phyloP scores from a whole-genome alignment of 2,329 filamentous ascomycete genomes.

The Cladosporium austrohemisphaericum region DNA sequence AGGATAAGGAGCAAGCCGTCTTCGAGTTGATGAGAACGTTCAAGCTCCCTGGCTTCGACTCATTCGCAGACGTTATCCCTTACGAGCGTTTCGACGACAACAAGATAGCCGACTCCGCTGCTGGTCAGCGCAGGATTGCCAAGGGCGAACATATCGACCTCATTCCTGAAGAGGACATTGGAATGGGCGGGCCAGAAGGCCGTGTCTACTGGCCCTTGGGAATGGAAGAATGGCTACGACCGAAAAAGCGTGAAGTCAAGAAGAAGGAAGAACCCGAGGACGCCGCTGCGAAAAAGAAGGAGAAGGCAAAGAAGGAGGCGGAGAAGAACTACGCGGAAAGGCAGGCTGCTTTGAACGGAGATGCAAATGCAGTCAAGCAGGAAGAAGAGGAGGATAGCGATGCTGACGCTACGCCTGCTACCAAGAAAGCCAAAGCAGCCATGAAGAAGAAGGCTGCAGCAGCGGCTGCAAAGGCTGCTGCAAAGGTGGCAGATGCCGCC shows the following conservation, averaged over 20 bases:
- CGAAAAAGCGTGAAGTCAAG: slow-evolving; percentile 68
- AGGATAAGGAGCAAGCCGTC: slow-evolving; percentile 95
- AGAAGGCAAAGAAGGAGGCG: slow-evolving; percentile 34
- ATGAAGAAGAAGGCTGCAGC: slow-evolving; percentile 26
- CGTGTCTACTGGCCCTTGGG: slow-evolving; percentile 88
- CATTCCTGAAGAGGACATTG: slow-evolving; percentile 65
- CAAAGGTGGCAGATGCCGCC: slow-evolving; percentile 18
- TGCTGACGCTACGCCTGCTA: slow-evolving; percentile 35
- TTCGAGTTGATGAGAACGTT: slow-evolving; percentile 90
- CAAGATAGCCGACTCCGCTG: slow-evolving; percentile 37
- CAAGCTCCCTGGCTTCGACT: slow-evolving; percentile 74
- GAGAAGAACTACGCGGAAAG: slow-evolving; percentile 25
- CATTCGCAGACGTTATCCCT: slow-evolving; percentile 72
- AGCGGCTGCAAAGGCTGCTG: slow-evolving; percentile 23
- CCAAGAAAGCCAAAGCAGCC: slow-evolving; percentile 38
- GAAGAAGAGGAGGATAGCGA: slow-evolving; percentile 30
- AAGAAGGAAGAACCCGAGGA: slow-evolving; percentile 37
- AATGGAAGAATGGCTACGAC: slow-evolving; percentile 85
- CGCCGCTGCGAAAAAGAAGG: slow-evolving; percentile 27
- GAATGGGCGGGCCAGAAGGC: slow-evolving; percentile 78
- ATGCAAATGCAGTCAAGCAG: slow-evolving; percentile 18
- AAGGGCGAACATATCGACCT: slow-evolving; percentile 25
- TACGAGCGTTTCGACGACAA: slow-evolving; percentile 75
- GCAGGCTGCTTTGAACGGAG: slow-evolving; percentile 24
- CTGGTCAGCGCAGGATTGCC: slow-evolving; percentile 15